Evolutionary conservation across 768 basidiomycete genomes (phyloP).

Genomic region (Vishniacozyma victoriae): DNA sequence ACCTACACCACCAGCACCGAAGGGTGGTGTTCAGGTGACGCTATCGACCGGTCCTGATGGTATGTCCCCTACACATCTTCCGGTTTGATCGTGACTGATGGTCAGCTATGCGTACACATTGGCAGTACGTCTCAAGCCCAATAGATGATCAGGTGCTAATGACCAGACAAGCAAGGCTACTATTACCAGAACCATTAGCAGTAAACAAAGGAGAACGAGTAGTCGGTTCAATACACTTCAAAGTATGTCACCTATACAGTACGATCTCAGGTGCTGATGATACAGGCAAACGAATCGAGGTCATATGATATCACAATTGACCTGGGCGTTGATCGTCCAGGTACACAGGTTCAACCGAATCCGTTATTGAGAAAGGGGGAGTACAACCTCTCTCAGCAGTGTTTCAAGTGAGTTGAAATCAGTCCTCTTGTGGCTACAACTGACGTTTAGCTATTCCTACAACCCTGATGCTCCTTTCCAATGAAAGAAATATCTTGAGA

Average conservation of each 20-base stretch:
- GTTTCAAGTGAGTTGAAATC: slow-evolving; percentile 37
- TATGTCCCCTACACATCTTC: slow-evolving; percentile 8
- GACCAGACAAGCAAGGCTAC: slow-evolving; percentile 39
- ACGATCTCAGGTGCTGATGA: background rate
- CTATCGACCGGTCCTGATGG: slow-evolving; percentile 42
- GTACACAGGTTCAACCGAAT: slow-evolving; percentile 20
- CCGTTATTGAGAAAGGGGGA: slow-evolving; percentile 26
- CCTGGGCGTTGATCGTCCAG: slow-evolving; percentile 34
- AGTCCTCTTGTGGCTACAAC: background rate
- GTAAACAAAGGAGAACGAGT: slow-evolving; percentile 41
- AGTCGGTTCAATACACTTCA: slow-evolving; percentile 37
- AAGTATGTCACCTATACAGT: too few relatives aligned
- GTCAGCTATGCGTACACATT: slow-evolving; percentile 43
- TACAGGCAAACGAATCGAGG: slow-evolving; percentile 36
- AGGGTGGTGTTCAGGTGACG: slow-evolving; percentile 30
- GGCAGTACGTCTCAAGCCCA: slow-evolving; percentile 35
- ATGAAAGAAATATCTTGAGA: too few relatives aligned
- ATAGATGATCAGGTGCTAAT: background rate
- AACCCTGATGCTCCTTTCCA: slow-evolving; percentile 25
- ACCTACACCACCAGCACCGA: slow-evolving; percentile 31
- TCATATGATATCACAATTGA: slow-evolving; percentile 43
- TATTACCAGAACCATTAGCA: slow-evolving; percentile 44
- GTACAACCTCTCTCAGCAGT: slow-evolving; percentile 41
- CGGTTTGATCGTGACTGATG: background rate
- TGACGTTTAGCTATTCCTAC: slow-evolving; percentile 21